phyloP scores from a whole-genome alignment of 2,329 filamentous ascomycete genomes.

The Juglanconis oblonga region DNA sequence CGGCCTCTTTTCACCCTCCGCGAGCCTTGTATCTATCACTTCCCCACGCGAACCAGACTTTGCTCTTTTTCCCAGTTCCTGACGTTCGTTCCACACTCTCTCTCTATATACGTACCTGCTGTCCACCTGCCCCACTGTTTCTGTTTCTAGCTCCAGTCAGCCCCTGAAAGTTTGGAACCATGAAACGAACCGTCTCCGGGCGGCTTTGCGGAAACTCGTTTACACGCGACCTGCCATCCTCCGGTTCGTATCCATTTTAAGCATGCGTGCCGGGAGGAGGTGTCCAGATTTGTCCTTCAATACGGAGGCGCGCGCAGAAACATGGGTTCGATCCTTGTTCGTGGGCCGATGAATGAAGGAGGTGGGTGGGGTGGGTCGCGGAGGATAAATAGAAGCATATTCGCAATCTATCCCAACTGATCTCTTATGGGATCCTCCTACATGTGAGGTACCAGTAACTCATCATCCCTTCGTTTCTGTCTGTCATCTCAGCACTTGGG shows the following conservation, averaged over 20 bases:
- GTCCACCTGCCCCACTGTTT: not conserved
- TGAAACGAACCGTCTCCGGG: not conserved
- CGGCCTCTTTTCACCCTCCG: too few species aligned
- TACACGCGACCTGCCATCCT: not conserved
- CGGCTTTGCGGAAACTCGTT: not conserved
- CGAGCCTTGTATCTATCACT: too few species aligned
- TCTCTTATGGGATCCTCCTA: not conserved
- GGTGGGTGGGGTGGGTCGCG: not conserved
- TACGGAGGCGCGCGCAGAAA: not conserved
- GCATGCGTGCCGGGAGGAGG: not conserved
- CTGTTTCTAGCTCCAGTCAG: not conserved
- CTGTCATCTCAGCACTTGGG: not conserved
- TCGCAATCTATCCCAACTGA: not conserved
- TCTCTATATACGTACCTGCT: too few species aligned
- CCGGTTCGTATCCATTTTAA: not conserved
- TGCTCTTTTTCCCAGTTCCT: too few species aligned
- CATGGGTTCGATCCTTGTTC: not conserved
- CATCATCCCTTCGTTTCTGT: not conserved
- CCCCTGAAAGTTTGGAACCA: conserved; percentile 3
- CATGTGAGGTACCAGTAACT: not conserved
- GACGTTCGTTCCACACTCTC: too few species aligned
- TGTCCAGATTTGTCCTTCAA: not conserved
- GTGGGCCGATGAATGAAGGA: not conserved
- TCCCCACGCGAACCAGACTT: too few species aligned
- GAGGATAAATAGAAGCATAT: not conserved